These are phyloP conservation scores for Nidula microcarpa DNA, from an alignment of 768 basidiomycete species.

Conservation along the genomic window DNA sequence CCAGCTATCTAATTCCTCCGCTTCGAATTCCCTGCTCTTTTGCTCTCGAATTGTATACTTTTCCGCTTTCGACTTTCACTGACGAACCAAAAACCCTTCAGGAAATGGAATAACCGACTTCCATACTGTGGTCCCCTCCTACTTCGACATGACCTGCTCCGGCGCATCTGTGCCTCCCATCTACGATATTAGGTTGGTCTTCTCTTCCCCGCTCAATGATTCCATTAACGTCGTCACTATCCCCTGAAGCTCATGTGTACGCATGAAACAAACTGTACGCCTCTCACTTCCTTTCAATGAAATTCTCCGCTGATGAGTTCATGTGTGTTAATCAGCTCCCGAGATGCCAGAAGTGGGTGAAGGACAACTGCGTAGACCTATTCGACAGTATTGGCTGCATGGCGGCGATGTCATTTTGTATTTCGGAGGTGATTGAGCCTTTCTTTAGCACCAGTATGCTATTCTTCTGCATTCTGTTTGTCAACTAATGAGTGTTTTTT, in stretches of 20 bases:
- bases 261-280: slow-evolving; percentile 57
- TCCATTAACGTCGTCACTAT: slow-evolving; percentile 15
- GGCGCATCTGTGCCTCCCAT: slow-evolving; percentile 44
- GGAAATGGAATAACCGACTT: slow-evolving; percentile 67
- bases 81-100: slow-evolving; percentile 3
- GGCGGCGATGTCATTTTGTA: slow-evolving; percentile 63
- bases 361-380: slow-evolving; percentile 52
- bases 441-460: slow-evolving; percentile 33
- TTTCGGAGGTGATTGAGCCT: slow-evolving; percentile 38
- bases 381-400: slow-evolving; percentile 65
- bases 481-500: background rate
- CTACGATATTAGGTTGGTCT: slow-evolving; percentile 43
- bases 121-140: slow-evolving; percentile 35
- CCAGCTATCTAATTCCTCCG: background rate
- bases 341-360: slow-evolving; percentile 58
- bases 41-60: no score
- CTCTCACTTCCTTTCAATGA: background rate
- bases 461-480: slow-evolving; percentile 8
- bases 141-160: slow-evolving; percentile 54
- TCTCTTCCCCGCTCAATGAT: slow-evolving; percentile 17
- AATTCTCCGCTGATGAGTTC: background rate
- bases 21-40: background rate
- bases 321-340: slow-evolving; percentile 38
- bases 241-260: slow-evolving; percentile 41
- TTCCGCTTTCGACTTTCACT: no score